Evolutionary conservation across 23 red algal species (phyloP), one percentile per base, ranked within the genome.

Genomic region (Gracilariopsis chorda): DNA sequence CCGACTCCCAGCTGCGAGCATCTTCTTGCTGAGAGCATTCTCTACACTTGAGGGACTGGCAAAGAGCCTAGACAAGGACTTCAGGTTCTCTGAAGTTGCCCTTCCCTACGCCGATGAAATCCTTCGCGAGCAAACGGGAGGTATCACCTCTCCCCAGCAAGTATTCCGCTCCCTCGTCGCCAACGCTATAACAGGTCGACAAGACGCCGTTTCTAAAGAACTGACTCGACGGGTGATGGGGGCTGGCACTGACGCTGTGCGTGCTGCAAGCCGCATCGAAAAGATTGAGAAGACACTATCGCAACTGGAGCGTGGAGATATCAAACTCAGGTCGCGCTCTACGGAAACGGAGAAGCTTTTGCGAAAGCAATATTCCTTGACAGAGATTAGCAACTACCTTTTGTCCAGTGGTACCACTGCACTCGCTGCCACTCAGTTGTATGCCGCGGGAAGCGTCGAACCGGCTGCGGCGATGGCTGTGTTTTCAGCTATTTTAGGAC

Each of bases 11-110:
- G 94, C 94, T 1, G 86, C 80, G 16, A 88, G 79, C 46, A 89
- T 92, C 8, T 96, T 96, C 73, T 91, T 96, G 72, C 74, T 96
- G 51, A 88, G 94, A 11, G 94, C 94, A 0, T 93, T 96, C 33
- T 80, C 88, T 24, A 96, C 89, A 8, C 51, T 96, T 72, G 94
- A 96, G 52, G 94, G 82, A 4, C 48, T 92, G 51, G 76, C 74
- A 55, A 79, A 82, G 48, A 65, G 76, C 17, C 88, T 96, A 39
- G 88, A 96, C 43, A 55, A 80, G 30, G 76, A 93, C 14, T 96
- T 96, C 73, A 62, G 78, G 29, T 96, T 92, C 59, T 77, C 88
- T 23, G 82, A 86, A 42, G 82, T 96, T n/a, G 94, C 94, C 2
- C 73, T 83, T 21, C 94, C 94, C 4, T 96, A 80, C 40, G 94